Conservation (phyloP, 495 filamentous ascomycete species). For the Chaetomium cochliodes region DNA sequence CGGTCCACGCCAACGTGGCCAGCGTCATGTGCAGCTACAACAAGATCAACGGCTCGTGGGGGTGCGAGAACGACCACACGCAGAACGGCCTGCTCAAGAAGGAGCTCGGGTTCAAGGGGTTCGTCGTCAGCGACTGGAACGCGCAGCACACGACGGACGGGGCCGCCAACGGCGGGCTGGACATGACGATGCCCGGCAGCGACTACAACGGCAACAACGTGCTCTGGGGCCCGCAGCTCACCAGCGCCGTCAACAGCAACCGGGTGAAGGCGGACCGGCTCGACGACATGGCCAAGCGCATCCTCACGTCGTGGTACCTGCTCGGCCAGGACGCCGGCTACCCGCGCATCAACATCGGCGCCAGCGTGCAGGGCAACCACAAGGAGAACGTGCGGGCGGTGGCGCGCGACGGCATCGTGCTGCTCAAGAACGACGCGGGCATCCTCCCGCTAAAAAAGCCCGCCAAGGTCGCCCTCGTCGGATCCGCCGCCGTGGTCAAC, state of each 20-base stretch:
- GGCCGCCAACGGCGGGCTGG: constrained; percentile 50
- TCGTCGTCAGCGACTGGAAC: constrained; percentile 57
- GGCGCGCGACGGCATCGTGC: constrained; percentile 63
- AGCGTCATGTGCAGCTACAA: constrained; percentile 64
- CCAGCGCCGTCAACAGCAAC: constrained; percentile 49
- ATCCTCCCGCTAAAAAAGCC: constrained; percentile 63
- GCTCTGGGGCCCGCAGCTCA: constrained; percentile 50
- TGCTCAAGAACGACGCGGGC: constrained; percentile 69
- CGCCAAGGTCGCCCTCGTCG: constrained; percentile 62
- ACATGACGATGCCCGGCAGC: constrained; percentile 58
- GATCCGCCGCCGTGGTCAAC: constrained; percentile 71
- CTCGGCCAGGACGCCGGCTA: constrained; percentile 53
- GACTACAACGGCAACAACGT: constrained; percentile 47
- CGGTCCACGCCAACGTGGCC: constrained; percentile 52
- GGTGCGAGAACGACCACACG: constrained; percentile 59
- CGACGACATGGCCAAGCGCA: constrained; percentile 57
- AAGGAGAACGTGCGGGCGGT: constrained; percentile 58
- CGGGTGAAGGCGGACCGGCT: constrained; percentile 47
- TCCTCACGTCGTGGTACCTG: constrained; percentile 56
- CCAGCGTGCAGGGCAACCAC: constrained; percentile 55
- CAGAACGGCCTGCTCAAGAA: constrained; percentile 47
- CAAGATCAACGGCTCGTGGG: constrained; percentile 59
- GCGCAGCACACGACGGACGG: constrained; percentile 53
- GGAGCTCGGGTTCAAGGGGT: constrained; percentile 52
- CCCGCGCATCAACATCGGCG: constrained; percentile 49